Evolutionary conservation across 306 rosid genomes (phyloP), one percentile per base, ranked within the genome.

Genomic region (Acacia acuminata): DNA sequence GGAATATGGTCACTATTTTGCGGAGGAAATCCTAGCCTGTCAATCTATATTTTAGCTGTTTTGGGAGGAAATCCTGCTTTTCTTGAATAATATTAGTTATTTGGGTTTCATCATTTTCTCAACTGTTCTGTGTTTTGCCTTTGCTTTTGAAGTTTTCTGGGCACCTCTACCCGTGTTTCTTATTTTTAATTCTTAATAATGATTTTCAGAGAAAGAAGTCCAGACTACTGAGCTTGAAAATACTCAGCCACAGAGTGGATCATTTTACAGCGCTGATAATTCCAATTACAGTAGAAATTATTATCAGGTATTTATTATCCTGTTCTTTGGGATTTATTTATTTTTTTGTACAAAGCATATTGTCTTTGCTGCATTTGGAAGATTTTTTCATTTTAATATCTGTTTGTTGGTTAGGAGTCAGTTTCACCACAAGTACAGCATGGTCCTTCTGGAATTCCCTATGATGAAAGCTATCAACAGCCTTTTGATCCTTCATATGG

Each of bases 381-480:
- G 70, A 64, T 60, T 55, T 38, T 60, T 77, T 72, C 77, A 56
- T 81, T 19, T 66, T 78, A 40, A 58, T 81, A 32, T 77, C 20
- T 78, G 64, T 7, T 69, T 71, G 63, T 77, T 48, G 73, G 68
- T 56, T 85, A 92, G 95, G 97, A 87, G 79, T 64, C 91, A 47
- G 84, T 69, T 78, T 51, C 80, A 67, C 50, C 93, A 53, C 94
- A 85, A 47, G 77, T 84, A 81, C 97, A 84, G 84, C 91, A 85
- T 36, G 85, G 74, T 81, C 83, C 81, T 76, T 82, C 94, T 79
- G 89, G 85, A 79, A 82, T 73, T 82, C 83, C 87, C 19, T 94
- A 96, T 82, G 76, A 83, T 51, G 93, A 84, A 24, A 90, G 78
- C 87, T 91, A 90, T 80, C 90, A 86, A 76, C 93, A 88, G 82